Evolutionary conservation across 2,329 filamentous ascomycete species (phyloP).

Genomic region (Talaromyces albobiverticillius): DNA sequence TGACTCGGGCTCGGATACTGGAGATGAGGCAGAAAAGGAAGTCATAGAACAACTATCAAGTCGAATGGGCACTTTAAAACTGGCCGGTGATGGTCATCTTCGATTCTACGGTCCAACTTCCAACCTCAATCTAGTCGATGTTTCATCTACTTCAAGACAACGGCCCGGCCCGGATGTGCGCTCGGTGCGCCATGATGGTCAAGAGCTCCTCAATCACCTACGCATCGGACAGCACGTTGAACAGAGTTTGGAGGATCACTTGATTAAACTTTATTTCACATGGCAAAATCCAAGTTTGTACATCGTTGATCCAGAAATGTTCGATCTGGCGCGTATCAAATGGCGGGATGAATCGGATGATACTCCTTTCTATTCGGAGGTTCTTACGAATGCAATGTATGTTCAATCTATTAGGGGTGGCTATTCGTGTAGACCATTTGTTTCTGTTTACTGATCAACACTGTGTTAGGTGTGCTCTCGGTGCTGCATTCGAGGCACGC

Average conservation of each 20-base stretch:
- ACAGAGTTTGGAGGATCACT: constrained; percentile 41
- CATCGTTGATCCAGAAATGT: constrained; percentile 45
- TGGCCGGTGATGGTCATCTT: constrained; percentile 42
- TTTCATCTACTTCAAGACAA: constrained; percentile 30
- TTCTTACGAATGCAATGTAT: constrained; percentile 42
- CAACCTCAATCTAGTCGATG: constrained; percentile 43
- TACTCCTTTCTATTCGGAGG: constrained; percentile 40
- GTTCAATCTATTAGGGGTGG: background rate
- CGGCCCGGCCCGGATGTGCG: constrained; percentile 36
- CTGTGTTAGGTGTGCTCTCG: constrained; percentile 37
- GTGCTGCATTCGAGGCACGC: constrained; percentile 43
- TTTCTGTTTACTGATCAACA: background rate
- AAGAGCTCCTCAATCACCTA: constrained; percentile 41
- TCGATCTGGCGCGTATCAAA: constrained; percentile 30
- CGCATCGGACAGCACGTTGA: constrained; percentile 42
- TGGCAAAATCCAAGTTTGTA: constrained; percentile 50
- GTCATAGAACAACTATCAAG: constrained; percentile 44
- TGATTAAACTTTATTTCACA: constrained; percentile 46
- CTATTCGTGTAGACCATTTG: background rate
- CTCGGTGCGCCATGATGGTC: constrained; percentile 37
- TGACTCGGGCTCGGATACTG: constrained; percentile 28
- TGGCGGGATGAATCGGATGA: constrained; percentile 39
- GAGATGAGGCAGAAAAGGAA: constrained; percentile 37
- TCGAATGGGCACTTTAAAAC: constrained; percentile 44
- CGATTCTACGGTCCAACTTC: constrained; percentile 47